Evolutionary conservation across 495 filamentous ascomycete genomes (phyloP), one percentile per base, ranked within the genome.

Genomic region (Penicillium atrosanguineum): DNA sequence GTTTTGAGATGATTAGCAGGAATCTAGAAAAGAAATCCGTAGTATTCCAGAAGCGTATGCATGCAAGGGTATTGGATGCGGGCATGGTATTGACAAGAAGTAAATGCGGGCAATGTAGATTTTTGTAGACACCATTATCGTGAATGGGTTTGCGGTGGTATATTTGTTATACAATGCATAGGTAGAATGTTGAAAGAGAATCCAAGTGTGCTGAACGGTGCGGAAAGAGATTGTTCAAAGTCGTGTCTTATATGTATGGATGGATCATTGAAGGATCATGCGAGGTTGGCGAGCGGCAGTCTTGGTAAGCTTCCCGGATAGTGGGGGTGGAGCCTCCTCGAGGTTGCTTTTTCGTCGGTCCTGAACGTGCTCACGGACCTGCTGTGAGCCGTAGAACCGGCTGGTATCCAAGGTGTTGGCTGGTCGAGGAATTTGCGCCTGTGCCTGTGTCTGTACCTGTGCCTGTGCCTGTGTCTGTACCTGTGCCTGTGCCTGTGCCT

Each of bases 331-430:
- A n/a, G 9, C 19, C 3, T 8, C 20, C 8, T 29, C 37, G 20
- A 48, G 6, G 31, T 49, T 50, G 36, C 52, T 64, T 23, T 25
- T 55, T 15, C 54, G 59, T 20, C 34, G 37, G 45, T 63, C 56
- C 18, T 48, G 42, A 14, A 65, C 46, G 1, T 61, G 60, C 14
- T 54, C 55, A 21, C 52, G 57, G 28, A 55, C 34, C 16, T 57
- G 36, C 29, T 56, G 48, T 4, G 63, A 60, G 44, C 57, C 50
- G 19, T 65, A 65, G 43, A 63, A 65, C 3, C 63, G 63, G 38
- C 37, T 15, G 42, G 37, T 41, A 12, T 48, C 20, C 14, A 19
- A 41, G 39, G 31, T 21, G 36, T n/a, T 51, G 18, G 39, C 18
- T 1, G 53, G 37, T 48, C 34, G 53, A 7, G 41, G 31, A 3